phyloP scores from a whole-genome alignment of 208 protist genomes.

The Tritrichomonas musculus region DNA sequence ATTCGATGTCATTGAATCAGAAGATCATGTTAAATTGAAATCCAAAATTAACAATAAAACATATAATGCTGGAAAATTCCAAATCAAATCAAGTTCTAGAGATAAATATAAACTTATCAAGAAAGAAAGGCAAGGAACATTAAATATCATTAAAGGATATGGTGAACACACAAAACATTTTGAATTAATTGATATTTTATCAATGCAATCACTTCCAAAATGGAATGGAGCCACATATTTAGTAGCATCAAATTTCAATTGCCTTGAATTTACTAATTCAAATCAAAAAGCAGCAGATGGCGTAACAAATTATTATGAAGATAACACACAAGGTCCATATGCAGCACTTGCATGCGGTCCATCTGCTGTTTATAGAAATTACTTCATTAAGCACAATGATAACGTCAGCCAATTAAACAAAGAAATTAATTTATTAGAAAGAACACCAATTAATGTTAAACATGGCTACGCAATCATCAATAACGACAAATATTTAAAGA shows the following conservation, averaged over 20 bases:
- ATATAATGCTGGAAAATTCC: conserved; percentile 20
- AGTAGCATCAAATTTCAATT: conserved; percentile 7
- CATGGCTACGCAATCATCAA: neutral
- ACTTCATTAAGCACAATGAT: neutral
- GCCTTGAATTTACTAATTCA: neutral
- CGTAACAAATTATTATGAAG: neutral
- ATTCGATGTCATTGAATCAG: neutral
- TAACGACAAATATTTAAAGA: too few species aligned
- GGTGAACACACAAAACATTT: neutral
- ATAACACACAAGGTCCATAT: neutral
- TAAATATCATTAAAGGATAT: neutral
- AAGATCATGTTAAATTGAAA: neutral
- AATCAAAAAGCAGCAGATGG: neutral
- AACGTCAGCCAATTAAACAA: too few species aligned
- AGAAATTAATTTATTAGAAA: neutral
- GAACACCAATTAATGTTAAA: neutral
- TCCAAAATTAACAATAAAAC: neutral
- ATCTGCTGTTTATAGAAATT: neutral
- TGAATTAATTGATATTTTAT: neutral
- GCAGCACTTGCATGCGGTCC: neutral
- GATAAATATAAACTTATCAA: neutral
- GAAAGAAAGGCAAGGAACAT: neutral
- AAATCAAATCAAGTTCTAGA: neutral
- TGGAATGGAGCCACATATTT: neutral
- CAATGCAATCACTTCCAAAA: neutral